phyloP scores from a whole-genome alignment of 306 rosid genomes.

The Luffa acutangula region DNA sequence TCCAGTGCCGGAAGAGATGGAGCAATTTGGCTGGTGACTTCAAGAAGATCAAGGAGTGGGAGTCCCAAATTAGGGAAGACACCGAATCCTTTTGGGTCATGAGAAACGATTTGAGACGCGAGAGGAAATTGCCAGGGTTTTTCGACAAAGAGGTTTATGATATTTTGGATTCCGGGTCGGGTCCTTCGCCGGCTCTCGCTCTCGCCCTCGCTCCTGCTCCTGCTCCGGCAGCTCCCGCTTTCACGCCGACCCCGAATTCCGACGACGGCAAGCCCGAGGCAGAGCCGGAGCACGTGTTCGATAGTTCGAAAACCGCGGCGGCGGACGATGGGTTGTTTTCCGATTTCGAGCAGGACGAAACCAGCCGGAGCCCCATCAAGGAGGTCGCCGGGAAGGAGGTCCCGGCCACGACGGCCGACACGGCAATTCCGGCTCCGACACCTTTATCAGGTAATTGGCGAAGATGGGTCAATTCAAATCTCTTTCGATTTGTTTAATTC shows the following conservation, averaged over 20 bases:
- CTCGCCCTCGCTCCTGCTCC: conserved; percentile 17
- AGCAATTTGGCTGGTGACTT: conserved; percentile 94
- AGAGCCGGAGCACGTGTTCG: conserved; percentile 36
- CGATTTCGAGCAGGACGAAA: conserved; percentile 63
- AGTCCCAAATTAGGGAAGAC: conserved; percentile 53
- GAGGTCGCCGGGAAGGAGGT: conserved; percentile 26
- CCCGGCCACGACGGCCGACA: conserved; percentile 9
- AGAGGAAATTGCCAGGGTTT: conserved; percentile 81
- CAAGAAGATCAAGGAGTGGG: conserved; percentile 98
- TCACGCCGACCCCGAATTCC: conserved; percentile 4
- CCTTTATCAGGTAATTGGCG: conserved; percentile 59
- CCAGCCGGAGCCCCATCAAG: conserved; percentile 36
- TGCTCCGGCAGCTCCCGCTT: background rate
- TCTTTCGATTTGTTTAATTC: background rate
- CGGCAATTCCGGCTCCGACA: conserved; percentile 34
- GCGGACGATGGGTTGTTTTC: conserved; percentile 72
- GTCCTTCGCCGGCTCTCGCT: conserved; percentile 11
- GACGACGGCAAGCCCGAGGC: conserved; percentile 15
- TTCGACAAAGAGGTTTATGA: conserved; percentile 86
- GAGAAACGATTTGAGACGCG: conserved; percentile 91
- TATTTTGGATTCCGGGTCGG: conserved; percentile 59
- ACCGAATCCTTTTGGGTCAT: conserved; percentile 89
- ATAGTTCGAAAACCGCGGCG: conserved; percentile 41
- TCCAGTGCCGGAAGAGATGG: conserved; percentile 98
- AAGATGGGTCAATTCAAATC: background rate